Conservation (phyloP, 768 basidiomycete species). For the Mycena kentingensis region DNA sequence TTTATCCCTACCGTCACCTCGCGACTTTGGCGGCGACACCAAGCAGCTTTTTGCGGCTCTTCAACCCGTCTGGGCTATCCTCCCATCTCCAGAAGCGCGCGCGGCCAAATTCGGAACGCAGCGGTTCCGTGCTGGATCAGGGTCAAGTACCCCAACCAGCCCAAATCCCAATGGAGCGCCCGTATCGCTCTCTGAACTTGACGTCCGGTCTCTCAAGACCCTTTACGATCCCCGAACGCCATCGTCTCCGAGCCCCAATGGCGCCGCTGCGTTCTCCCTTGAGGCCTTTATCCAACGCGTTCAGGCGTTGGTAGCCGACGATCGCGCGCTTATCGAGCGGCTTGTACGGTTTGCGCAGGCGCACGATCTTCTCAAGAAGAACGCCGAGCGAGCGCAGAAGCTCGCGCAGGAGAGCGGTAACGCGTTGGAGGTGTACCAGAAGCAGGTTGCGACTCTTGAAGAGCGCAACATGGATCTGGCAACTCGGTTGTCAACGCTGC, state of each 20-base stretch:
- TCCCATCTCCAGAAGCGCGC: conserved; percentile 85
- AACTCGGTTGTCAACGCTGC: conserved; percentile 54
- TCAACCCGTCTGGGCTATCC: conserved; percentile 73
- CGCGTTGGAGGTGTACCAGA: conserved; percentile 88
- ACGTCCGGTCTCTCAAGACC: conserved; percentile 82
- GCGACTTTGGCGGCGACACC: conserved; percentile 42
- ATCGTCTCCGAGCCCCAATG: conserved; percentile 28
- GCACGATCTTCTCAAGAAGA: conserved; percentile 88
- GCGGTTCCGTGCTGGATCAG: conserved; percentile 51
- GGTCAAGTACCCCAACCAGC: conserved; percentile 40
- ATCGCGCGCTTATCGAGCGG: conserved; percentile 80
- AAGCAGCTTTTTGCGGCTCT: conserved; percentile 62
- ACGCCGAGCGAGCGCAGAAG: conserved; percentile 89
- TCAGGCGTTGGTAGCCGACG: conserved; percentile 80
- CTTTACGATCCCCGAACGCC: conserved; percentile 59
- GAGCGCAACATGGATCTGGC: conserved; percentile 63
- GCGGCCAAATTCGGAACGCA: conserved; percentile 57
- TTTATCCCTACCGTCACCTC: conserved; percentile 23
- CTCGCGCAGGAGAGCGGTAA: conserved; percentile 79
- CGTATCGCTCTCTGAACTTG: conserved; percentile 76
- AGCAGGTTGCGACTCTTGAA: conserved; percentile 79
- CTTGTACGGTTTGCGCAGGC: conserved; percentile 85
- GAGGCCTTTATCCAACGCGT: conserved; percentile 80
- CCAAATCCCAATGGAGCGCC: conserved; percentile 32
- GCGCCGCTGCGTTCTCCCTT: conserved; percentile 57